Percentiles rank a stretch among this genome's conserved stretches.
Evolutionary conservation across 345 rosid genomes (phyloP).

Genomic region (Anacardium occidentale): DNA sequence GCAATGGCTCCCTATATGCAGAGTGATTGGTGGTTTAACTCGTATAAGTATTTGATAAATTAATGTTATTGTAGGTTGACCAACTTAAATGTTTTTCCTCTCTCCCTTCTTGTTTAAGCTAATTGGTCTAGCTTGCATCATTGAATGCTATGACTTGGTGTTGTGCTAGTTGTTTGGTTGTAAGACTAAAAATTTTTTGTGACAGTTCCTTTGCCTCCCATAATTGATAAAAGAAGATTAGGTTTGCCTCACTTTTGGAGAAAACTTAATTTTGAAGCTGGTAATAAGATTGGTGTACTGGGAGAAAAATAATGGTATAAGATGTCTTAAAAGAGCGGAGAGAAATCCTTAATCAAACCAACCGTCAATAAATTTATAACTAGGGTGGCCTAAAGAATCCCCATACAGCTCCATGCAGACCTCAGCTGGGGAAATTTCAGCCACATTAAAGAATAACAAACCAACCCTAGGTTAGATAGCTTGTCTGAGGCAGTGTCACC

Average conservation of each 20-base stretch:
- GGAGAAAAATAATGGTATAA: not conserved
- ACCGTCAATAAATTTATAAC: not conserved
- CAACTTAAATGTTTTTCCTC: not conserved
- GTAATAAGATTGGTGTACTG: not conserved
- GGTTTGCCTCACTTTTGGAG: too few relatives aligned
- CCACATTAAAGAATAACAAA: not conserved
- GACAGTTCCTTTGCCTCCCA: not conserved
- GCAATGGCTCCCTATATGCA: not conserved
- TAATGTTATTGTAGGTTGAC: not conserved
- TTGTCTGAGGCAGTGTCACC: not conserved
- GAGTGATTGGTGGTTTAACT: not conserved
- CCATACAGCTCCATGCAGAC: not conserved
- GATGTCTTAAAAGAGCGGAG: not conserved
- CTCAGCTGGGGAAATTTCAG: not conserved
- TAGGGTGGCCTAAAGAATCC: not conserved
- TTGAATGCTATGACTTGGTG: not conserved
- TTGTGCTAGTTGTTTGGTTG: not conserved
- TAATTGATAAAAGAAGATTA: not conserved
- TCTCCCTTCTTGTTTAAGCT: not conserved
- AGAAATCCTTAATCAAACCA: not conserved
- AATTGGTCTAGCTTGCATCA: not conserved
- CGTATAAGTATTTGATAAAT: not conserved
- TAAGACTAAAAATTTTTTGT: not conserved
- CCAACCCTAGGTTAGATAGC: not conserved
- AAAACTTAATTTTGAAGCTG: not conserved